phyloP scores from a whole-genome alignment of 345 rosid species.

The Sisymbrium altissimum region DNA sequence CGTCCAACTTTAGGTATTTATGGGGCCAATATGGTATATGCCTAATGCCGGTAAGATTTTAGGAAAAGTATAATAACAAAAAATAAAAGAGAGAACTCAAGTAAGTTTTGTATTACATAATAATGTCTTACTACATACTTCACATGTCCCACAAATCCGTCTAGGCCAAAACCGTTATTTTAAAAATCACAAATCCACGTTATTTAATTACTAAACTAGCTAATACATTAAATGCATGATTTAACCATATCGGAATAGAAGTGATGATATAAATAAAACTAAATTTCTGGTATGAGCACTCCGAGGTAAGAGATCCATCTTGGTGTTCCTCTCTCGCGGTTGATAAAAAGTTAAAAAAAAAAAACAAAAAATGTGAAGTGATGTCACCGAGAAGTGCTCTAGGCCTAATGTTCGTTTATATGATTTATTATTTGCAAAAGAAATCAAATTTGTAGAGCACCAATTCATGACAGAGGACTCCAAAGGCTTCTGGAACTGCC shows the following conservation, averaged over 20 bases:
- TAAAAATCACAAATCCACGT: not conserved
- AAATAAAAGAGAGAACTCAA: not conserved
- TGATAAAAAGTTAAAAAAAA: not conserved
- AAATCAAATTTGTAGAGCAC: not conserved
- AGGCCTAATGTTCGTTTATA: not conserved
- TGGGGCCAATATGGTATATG: constrained; percentile 6
- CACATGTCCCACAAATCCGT: not conserved
- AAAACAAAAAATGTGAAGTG: too few species aligned
- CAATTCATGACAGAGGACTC: not conserved
- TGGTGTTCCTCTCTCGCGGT: not conserved
- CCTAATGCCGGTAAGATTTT: constrained; percentile 17
- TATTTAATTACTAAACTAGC: not conserved
- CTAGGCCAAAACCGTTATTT: not conserved
- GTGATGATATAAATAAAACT: not conserved
- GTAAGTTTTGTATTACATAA: not conserved
- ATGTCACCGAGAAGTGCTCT: not conserved
- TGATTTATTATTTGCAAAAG: not conserved
- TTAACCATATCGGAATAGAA: not conserved
- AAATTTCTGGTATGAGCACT: not conserved
- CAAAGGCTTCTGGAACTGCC: not conserved
- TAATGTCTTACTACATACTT: not conserved
- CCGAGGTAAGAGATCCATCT: not conserved
- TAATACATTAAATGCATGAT: not conserved
- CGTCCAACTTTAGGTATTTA: constrained; percentile 18
- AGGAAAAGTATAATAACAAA: not conserved